phyloP scores from a whole-genome alignment of 2,329 filamentous ascomycete species.

The Botrytis pseudocinerea region DNA sequence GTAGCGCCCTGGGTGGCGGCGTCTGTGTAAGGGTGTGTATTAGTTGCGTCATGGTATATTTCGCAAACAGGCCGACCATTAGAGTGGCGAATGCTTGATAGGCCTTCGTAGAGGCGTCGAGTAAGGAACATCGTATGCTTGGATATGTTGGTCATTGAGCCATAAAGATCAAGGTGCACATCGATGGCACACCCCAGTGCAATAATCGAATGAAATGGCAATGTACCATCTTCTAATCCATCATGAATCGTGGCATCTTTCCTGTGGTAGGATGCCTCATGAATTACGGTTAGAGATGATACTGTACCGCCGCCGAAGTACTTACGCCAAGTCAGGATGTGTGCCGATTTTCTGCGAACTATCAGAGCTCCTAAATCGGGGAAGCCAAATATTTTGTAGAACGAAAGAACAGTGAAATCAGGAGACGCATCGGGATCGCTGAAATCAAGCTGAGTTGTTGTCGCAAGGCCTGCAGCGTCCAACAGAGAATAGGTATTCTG shows the following conservation, averaged over 20 bases:
- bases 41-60: conserved; percentile 41
- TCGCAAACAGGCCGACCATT: conserved; percentile 50
- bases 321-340: conserved; percentile 62
- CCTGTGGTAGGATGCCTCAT: conserved; percentile 78
- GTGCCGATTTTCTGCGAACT: conserved; percentile 68
- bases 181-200: conserved; percentile 74
- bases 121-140: conserved; percentile 69
- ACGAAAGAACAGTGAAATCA: conserved; percentile 82
- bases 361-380: conserved; percentile 85
- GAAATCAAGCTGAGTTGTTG: conserved; percentile 75
- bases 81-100: conserved; percentile 62
- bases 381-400: conserved; percentile 97
- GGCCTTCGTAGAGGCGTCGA: conserved; percentile 55
- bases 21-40: conserved; percentile 34
- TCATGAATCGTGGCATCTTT: conserved; percentile 75
- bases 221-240: conserved; percentile 82
- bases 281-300: conserved; percentile 75
- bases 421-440: conserved; percentile 61
- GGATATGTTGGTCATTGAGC: conserved; percentile 66
- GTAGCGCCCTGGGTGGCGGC: conserved; percentile 62
- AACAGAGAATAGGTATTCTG: conserved; percentile 65
- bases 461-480: conserved; percentile 78
- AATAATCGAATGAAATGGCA: conserved; percentile 86
- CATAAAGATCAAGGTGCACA: conserved; percentile 68
- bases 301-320: conserved; percentile 96